phyloP scores from a whole-genome alignment of 495 filamentous ascomycete species.

The Tuber indicum region DNA sequence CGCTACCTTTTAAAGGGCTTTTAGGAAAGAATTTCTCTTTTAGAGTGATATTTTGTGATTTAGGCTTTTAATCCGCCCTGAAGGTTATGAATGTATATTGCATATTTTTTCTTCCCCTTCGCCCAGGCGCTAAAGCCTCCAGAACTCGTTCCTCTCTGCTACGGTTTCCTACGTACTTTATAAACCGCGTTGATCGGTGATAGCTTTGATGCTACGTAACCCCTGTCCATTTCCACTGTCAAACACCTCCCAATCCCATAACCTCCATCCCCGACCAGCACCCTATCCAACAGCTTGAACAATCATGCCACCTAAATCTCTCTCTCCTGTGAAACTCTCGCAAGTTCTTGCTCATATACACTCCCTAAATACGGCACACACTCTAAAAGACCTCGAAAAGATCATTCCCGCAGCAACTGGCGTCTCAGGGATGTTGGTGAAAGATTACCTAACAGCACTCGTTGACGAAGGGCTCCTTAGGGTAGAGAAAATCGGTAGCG shows the following conservation, averaged over 20 bases:
- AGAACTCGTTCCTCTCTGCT: neutral
- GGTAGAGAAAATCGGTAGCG: slow-evolving; percentile 73
- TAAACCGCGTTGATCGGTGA: neutral
- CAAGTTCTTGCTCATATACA: slow-evolving; percentile 61
- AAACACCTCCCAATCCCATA: neutral
- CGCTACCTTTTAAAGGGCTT: neutral
- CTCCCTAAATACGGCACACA: slow-evolving; percentile 58
- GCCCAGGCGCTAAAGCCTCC: neutral
- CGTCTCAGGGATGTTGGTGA: slow-evolving; percentile 39
- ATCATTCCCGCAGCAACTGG: slow-evolving; percentile 60
- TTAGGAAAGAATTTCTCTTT: neutral
- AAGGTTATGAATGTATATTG: neutral
- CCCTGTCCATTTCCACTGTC: neutral
- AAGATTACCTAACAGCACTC: slow-evolving; percentile 37
- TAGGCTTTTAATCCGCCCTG: neutral
- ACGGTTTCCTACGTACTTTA: neutral
- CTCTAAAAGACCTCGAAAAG: slow-evolving; percentile 71
- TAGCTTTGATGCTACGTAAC: neutral
- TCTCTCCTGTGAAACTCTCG: slow-evolving; percentile 55
- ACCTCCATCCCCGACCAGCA: neutral
- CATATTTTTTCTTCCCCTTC: neutral
- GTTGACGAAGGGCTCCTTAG: slow-evolving; percentile 54
- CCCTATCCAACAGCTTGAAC: neutral
- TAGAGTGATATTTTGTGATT: neutral
- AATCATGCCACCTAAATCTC: slow-evolving; percentile 53